phyloP scores from a whole-genome alignment of 495 filamentous ascomycete species.

The Lichenothelia convexa region DNA sequence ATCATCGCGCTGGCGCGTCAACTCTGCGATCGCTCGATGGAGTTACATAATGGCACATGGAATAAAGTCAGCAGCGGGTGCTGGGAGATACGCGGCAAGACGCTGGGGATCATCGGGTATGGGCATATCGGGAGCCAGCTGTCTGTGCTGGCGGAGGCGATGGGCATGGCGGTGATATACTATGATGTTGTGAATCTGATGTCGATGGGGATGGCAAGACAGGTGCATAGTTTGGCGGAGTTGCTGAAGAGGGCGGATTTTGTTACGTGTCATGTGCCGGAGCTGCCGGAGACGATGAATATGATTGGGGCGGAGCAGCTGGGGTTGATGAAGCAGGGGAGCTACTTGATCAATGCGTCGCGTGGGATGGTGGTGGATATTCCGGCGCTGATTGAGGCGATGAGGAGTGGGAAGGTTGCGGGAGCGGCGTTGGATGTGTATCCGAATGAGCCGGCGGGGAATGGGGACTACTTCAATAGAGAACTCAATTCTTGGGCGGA shows the following conservation, averaged over 20 bases:
- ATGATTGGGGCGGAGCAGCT: conserved; percentile 68
- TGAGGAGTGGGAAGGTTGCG: conserved; percentile 73
- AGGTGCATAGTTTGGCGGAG: conserved; percentile 57
- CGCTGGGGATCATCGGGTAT: conserved; percentile 89
- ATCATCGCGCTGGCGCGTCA: conserved; percentile 85
- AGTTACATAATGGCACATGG: conserved; percentile 91
- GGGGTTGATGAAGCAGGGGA: conserved; percentile 74
- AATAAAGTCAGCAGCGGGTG: conserved; percentile 93
- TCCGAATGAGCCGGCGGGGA: conserved; percentile 79
- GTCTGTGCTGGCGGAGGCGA: conserved; percentile 86
- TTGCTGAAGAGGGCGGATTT: conserved; percentile 75
- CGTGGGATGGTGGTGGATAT: conserved; percentile 91
- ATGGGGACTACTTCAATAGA: conserved; percentile 85
- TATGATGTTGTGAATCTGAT: conserved; percentile 88
- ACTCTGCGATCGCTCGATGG: conserved; percentile 78
- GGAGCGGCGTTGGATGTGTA: conserved; percentile 95
- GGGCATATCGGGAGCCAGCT: conserved; percentile 96
- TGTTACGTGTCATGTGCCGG: conserved; percentile 85
- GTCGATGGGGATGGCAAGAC: conserved; percentile 71
- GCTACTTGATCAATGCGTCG: conserved; percentile 90
- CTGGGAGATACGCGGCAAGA: conserved; percentile 98
- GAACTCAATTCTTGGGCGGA: conserved; percentile 73
- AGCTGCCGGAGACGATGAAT: conserved; percentile 75
- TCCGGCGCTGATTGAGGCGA: conserved; percentile 73
- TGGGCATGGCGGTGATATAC: conserved; percentile 95